Evolutionary conservation across 495 filamentous ascomycete species (phyloP).

Genomic region (Staphylotrichum tortipilum): DNA sequence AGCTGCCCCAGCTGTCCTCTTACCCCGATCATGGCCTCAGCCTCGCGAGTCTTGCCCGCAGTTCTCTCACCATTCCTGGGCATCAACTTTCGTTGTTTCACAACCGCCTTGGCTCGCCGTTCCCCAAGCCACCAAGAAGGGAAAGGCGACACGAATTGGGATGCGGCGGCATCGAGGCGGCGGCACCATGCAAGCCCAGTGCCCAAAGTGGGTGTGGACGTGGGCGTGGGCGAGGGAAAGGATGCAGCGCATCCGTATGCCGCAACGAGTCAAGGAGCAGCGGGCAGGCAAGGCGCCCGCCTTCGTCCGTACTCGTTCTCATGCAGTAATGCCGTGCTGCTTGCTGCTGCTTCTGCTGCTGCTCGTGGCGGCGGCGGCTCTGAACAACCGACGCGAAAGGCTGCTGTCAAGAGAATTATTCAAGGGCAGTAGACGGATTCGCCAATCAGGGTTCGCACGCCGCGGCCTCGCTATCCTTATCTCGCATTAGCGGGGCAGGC

Average conservation of each 20-base stretch:
- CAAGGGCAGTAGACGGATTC: slow-evolving; percentile 23
- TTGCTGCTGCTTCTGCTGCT: too few relatives aligned
- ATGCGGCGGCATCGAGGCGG: too few relatives aligned
- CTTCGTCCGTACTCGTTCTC: too few relatives aligned
- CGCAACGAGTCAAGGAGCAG: too few relatives aligned
- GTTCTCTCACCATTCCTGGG: too few relatives aligned
- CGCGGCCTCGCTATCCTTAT: slow-evolving; percentile 25
- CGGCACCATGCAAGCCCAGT: slow-evolving; percentile 13
- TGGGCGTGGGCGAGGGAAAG: too few relatives aligned
- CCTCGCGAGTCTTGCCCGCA: too few relatives aligned
- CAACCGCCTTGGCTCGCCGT: not conserved
- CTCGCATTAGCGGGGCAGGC: slow-evolving; percentile 18
- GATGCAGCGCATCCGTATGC: not conserved
- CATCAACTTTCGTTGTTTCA: not conserved
- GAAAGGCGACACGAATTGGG: not conserved
- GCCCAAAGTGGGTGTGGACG: slow-evolving; percentile 20
- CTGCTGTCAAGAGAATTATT: slow-evolving; percentile 39
- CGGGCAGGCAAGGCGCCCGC: too few relatives aligned
- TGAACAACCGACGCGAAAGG: slow-evolving; percentile 14
- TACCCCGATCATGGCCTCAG: too few relatives aligned
- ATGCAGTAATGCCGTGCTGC: too few relatives aligned
- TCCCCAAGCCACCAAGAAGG: not conserved
- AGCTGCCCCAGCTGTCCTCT: too few relatives aligned
- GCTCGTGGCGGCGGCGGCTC: too few relatives aligned
- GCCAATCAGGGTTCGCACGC: slow-evolving; percentile 28